Evolutionary conservation across 2,329 filamentous ascomycete species (phyloP).

Genomic region (Macroventuria anomochaeta): DNA sequence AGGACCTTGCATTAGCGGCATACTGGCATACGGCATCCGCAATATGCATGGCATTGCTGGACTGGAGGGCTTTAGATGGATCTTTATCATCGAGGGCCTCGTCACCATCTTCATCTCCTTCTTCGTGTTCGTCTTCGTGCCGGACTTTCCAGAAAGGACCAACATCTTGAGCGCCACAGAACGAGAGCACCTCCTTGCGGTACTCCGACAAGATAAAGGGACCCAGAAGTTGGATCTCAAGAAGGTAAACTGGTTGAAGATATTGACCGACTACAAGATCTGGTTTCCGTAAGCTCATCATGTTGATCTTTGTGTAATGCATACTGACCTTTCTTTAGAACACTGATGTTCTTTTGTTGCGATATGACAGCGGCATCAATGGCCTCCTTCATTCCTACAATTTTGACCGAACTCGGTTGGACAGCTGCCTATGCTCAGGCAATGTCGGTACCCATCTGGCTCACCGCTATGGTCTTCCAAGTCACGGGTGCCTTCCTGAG

Average conservation of each 20-base stretch:
- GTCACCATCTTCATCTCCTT: conserved; percentile 58
- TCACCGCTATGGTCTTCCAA: conserved; percentile 36
- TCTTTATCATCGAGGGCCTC: conserved; percentile 68
- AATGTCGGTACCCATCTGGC: conserved; percentile 46
- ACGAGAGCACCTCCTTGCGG: conserved; percentile 60
- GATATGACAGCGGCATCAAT: conserved; percentile 45
- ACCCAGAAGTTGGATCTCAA: conserved; percentile 52
- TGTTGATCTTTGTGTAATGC: conserved; percentile 40
- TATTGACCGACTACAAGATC: conserved; percentile 63
- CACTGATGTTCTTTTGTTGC: conserved; percentile 45
- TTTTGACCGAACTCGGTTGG: conserved; percentile 45
- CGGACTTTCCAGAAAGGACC: conserved; percentile 59
- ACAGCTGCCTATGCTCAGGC: conserved; percentile 41
- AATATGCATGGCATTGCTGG: conserved; percentile 38
- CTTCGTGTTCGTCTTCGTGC: conserved; percentile 59
- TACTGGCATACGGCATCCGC: conserved; percentile 56
- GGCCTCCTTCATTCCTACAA: conserved; percentile 43
- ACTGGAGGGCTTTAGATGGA: conserved; percentile 47
- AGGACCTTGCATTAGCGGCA: conserved; percentile 62
- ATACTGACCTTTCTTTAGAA: conserved; percentile 26
- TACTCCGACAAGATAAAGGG: conserved; percentile 55
- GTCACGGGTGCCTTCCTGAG: conserved; percentile 31
- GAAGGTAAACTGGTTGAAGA: conserved; percentile 55
- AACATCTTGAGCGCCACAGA: conserved; percentile 58
- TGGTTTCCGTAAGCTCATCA: conserved; percentile 60